Evolutionary conservation across 2,329 filamentous ascomycete genomes (phyloP).

Genomic region (Alternaria gaisen): DNA sequence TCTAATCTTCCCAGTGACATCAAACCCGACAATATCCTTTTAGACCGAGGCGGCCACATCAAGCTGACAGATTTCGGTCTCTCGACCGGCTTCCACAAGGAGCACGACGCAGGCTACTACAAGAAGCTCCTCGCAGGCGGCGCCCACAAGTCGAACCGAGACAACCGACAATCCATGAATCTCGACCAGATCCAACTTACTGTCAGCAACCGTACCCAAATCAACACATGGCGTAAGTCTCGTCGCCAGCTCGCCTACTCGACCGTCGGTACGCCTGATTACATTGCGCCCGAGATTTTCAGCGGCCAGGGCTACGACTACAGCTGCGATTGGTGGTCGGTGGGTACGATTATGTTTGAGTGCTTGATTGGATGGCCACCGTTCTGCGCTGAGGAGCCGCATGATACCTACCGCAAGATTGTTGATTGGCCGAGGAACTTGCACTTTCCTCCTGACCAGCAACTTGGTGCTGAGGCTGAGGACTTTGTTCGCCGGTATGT

Average conservation of each 20-base stretch:
- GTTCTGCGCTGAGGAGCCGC: conserved; percentile 96
- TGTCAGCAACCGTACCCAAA: conserved; percentile 95
- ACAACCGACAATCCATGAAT: conserved; percentile 90
- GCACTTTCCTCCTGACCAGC: conserved; percentile 96
- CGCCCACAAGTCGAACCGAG: conserved; percentile 55
- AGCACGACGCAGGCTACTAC: conserved; percentile 98
- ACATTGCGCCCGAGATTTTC: conserved; percentile 98
- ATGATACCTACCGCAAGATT: conserved; percentile 98
- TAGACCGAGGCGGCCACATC: conserved; percentile 94
- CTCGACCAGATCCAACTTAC: conserved; percentile 98
- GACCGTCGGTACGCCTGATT: conserved; percentile 96
- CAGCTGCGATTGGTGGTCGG: conserved; percentile 98
- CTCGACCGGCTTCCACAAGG: conserved; percentile 96
- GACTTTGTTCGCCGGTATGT: conserved; percentile 88
- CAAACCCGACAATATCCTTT: conserved; percentile 97
- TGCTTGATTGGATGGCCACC: conserved; percentile 98
- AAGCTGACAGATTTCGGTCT: conserved; percentile 98
- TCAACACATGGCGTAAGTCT: conserved; percentile 98
- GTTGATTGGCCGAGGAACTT: conserved; percentile 96
- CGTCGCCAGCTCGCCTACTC: conserved; percentile 96
- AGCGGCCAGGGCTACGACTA: conserved; percentile 95
- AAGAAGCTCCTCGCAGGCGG: conserved; percentile 87
- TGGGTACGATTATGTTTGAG: conserved; percentile 99
- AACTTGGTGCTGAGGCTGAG: conserved; percentile 86
- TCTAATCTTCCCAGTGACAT: conserved; percentile 73